Evolutionary conservation across 257 asterid species (phyloP), one percentile per base, ranked within the genome.

Genomic region (Oldenlandia corymbosa): DNA sequence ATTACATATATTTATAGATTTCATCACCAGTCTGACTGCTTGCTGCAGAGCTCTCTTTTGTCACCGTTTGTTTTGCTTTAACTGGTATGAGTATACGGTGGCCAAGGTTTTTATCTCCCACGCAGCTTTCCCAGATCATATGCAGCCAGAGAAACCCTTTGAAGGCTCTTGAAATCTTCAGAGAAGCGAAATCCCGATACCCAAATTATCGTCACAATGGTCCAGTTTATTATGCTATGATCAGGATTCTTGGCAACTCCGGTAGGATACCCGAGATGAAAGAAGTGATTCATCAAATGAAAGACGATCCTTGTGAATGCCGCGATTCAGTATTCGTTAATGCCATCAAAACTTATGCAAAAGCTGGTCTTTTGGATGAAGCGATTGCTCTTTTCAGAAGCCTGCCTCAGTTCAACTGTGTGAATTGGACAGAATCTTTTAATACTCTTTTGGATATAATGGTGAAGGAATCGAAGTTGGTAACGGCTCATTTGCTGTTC

Each of bases 101-200:
- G 98, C 98, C 98, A 18, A 83, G 93, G 80, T 52, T 79, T 64
- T 73, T 92, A 73, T 80, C 83, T 20, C 89, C 96, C 39, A 79
- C 88, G 27, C 80, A 79, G 37, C 97, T 88, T 75, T 83, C 93
- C 0, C 90, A 80, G 81, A 64, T 92, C 23, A 73, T 86, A 68
- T 74, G 72, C 46, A 67, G 73, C 59, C 95, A 91, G 85, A 88
- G 85, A 77, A 88, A 80, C 76, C 96, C 98, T 14, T 64, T 78
- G 42, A 92, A 81, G 76, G 96, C 97, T 36, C 82, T 92, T 73
- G 81, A 82, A 71, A 63, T 85, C 62, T 92, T 89, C 72, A 74
- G 77, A 5, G 83, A 84, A 73, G 97, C 87, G 24, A 87, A 82
- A 76, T 45, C 41, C 39, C 77, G 82, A 56, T 87, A 81, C 73